phyloP scores from a whole-genome alignment of 1,284 basidiomycete species.

The Entoloma clypeatum region DNA sequence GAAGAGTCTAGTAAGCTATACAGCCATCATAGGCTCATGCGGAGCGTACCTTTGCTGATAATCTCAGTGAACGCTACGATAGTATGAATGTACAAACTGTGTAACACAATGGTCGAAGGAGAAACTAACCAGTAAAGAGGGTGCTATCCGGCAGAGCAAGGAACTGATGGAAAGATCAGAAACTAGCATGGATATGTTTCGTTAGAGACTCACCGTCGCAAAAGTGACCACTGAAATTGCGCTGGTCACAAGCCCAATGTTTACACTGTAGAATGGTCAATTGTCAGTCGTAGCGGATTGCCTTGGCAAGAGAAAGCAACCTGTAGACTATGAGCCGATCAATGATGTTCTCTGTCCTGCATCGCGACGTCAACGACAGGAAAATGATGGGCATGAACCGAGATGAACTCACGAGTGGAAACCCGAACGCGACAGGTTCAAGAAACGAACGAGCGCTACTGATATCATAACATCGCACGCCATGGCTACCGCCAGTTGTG shows the following conservation, averaged over 20 bases:
- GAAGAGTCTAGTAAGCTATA: not conserved
- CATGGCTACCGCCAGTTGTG: slow-evolving; percentile 5
- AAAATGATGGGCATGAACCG: not conserved
- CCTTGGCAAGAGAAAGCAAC: too few relatives aligned
- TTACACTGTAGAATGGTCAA: slow-evolving; percentile 1
- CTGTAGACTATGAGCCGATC: slow-evolving; percentile 6
- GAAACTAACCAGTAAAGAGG: slow-evolving; percentile 4
- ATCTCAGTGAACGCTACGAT: slow-evolving; percentile 10
- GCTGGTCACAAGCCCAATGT: slow-evolving; percentile 6
- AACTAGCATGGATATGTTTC: not conserved
- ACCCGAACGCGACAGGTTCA: slow-evolving; percentile 7
- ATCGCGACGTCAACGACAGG: not conserved
- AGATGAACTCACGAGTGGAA: slow-evolving; percentile 7
- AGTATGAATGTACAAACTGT: not conserved
- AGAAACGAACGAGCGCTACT: not conserved
- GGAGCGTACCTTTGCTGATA: slow-evolving; percentile 8
- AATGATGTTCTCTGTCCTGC: slow-evolving; percentile 8
- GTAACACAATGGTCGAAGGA: not conserved
- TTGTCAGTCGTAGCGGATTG: too few relatives aligned
- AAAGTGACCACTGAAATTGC: slow-evolving; percentile 6
- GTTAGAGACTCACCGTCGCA: not conserved
- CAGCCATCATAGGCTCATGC: not conserved
- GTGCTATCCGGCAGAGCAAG: not conserved
- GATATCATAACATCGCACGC: slow-evolving; percentile 2
- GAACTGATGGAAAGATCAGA: slow-evolving; percentile 1